Base-by-base conservation (phyloP, 1,139 yeast genomes). In the Tardiomyces depauwii region DNA sequence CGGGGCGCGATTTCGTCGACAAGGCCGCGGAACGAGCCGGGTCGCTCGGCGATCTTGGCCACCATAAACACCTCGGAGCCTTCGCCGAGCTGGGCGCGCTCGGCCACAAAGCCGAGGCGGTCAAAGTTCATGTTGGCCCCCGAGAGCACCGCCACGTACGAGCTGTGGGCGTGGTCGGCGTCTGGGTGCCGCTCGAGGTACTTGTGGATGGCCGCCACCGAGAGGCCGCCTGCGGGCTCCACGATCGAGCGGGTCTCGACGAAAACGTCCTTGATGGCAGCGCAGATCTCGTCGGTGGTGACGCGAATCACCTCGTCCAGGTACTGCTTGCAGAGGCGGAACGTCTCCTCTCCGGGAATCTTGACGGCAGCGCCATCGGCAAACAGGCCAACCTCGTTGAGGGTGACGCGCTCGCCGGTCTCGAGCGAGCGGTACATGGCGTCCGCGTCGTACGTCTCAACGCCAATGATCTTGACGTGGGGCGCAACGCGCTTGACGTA, bases 321-420 rank as follows among this genome's bases (percentile, higher is more conserved):
- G 48, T 80, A 79, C 43, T 83, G 78, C 53, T 74, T 69, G 55
- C 91, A 80, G 19, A 89, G 73, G 58, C 95, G 74, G 74, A 87
- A 91, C 14, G 95, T 83, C 65, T 93, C 98, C 52, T 81, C 83
- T 47, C 99, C 99, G 30, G 88, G 73, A 12, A 82, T 65, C 59
- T 82, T 85, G 41, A 91, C 99, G 3, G 98, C 96, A n/a, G 99
- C 88, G 60, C 98, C 99, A 64, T 91, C 99, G n/a, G 98, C 98
- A 66, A 91, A 91, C n/a, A 84, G 71, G n/a, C 99, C 99, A 10
- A 89, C 97, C 27, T 74, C 71, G 32, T 72, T 67, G 49, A 93
- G 72, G 2, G 71, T 62, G 13, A 76, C 77, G 54, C 81, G 75
- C 45, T 77, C 66, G 30, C 78, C 74, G 18, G 66, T 60, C 49